phyloP scores from a whole-genome alignment of 2,329 filamentous ascomycete genomes.

The Gremmenia infestans region DNA sequence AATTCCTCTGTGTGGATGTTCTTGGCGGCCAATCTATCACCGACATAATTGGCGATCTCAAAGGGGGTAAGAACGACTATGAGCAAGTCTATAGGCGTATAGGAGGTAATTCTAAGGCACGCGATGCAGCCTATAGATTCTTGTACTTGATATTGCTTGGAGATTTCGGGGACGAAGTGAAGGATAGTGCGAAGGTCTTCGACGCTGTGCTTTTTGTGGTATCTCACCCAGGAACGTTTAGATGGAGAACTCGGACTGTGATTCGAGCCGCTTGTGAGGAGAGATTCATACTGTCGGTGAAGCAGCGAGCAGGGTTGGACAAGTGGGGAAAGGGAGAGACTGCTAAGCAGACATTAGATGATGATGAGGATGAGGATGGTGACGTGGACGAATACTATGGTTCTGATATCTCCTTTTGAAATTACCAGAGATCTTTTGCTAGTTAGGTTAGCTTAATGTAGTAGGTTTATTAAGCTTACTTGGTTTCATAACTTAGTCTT shows the following conservation, averaged over 20 bases:
- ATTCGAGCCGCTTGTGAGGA: slow-evolving; percentile 25
- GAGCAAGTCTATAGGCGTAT: too few relatives aligned
- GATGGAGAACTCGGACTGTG: slow-evolving; percentile 21
- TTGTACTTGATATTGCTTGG: slow-evolving; percentile 21
- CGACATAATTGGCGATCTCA: not conserved
- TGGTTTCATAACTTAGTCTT: too few relatives aligned
- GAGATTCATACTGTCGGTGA: slow-evolving; percentile 21
- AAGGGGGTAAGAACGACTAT: too few relatives aligned
- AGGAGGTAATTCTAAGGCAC: not conserved
- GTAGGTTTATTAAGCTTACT: too few relatives aligned
- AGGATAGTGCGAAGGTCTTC: slow-evolving; percentile 20
- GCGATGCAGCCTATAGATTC: slow-evolving; percentile 25
- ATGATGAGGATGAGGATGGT: too few relatives aligned
- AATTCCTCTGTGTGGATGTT: slow-evolving; percentile 25
- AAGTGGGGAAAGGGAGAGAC: slow-evolving; percentile 19
- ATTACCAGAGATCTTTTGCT: too few relatives aligned
- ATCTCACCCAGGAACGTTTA: slow-evolving; percentile 26
- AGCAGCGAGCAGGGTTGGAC: slow-evolving; percentile 25
- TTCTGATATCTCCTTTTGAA: too few relatives aligned
- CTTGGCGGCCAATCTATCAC: slow-evolving; percentile 18
- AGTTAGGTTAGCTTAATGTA: too few relatives aligned
- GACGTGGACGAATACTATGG: too few relatives aligned
- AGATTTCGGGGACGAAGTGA: slow-evolving; percentile 19
- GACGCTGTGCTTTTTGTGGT: slow-evolving; percentile 26
- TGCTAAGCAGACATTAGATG: too few relatives aligned